A percentile compares a stretch with the other conserved stretches of the same genome.
phyloP scores from a whole-genome alignment of 1,139 yeast genomes.

The Pichia sp. region DNA sequence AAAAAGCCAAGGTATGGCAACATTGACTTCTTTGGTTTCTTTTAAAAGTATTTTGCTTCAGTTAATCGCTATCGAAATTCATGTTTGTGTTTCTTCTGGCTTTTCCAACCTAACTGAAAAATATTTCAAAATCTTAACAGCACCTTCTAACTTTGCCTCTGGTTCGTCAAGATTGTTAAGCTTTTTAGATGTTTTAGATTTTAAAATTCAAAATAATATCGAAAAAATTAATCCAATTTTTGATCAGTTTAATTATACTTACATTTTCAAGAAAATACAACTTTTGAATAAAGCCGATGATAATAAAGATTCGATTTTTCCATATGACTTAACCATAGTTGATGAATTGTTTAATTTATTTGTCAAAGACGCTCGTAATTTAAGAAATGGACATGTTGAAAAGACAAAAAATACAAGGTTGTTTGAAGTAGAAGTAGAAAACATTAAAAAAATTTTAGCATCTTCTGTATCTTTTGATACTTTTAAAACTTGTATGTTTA shows the following conservation, averaged over 20 bases:
- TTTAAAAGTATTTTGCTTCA: slow-evolving; percentile 60
- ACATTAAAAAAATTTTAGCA: slow-evolving; percentile 34
- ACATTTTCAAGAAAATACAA: slow-evolving; percentile 21
- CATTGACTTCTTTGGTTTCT: slow-evolving; percentile 56
- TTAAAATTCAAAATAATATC: slow-evolving; percentile 37
- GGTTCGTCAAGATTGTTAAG: slow-evolving; percentile 61
- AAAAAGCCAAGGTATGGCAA: slow-evolving; percentile 38
- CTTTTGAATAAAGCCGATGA: slow-evolving; percentile 10
- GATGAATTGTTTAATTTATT: slow-evolving; percentile 22
- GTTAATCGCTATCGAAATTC: slow-evolving; percentile 67
- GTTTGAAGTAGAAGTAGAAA: slow-evolving; percentile 15
- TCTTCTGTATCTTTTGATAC: slow-evolving; percentile 41
- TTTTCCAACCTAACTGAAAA: slow-evolving; percentile 50
- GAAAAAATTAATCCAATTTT: slow-evolving; percentile 32
- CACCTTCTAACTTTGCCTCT: slow-evolving; percentile 39
- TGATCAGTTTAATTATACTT: slow-evolving; percentile 34
- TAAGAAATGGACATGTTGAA: slow-evolving; percentile 9
- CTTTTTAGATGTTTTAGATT: slow-evolving; percentile 65
- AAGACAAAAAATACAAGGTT: slow-evolving; percentile 12
- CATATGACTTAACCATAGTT: slow-evolving; percentile 24
- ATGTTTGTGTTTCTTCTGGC: slow-evolving; percentile 46
- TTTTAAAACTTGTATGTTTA: slow-evolving; percentile 49
- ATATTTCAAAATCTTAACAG: slow-evolving; percentile 49
- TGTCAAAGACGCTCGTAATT: slow-evolving; percentile 22
- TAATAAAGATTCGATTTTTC: slow-evolving; percentile 13